A percentile compares a stretch with the other conserved stretches of the same genome.
phyloP scores from a whole-genome alignment of 2,329 filamentous ascomycete species.

The Paraphaeosphaeria sporulosa region DNA sequence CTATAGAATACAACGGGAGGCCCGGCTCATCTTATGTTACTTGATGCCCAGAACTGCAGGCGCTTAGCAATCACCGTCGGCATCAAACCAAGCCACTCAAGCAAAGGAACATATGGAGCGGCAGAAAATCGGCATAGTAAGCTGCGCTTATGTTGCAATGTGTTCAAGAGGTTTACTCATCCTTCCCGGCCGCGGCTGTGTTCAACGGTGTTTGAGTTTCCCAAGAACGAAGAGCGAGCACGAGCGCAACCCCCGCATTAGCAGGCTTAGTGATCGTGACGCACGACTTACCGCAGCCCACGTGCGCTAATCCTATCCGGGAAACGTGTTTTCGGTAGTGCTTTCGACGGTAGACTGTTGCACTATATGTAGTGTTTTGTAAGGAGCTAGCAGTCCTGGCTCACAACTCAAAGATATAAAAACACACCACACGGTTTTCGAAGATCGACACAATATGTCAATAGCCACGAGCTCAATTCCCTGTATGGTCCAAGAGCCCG shows the following conservation, averaged over 20 bases:
- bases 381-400: too few species aligned
- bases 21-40: background rate
- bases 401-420: too few species aligned
- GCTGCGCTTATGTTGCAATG: background rate
- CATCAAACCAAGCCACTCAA: background rate
- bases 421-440: too few species aligned
- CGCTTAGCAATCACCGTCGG: slow-evolving; percentile 8
- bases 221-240: background rate
- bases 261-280: slow-evolving; percentile 5
- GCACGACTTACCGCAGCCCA: background rate
- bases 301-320: background rate
- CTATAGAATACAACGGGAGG: background rate
- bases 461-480: too few species aligned
- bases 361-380: too few species aligned
- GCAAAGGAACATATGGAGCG: background rate
- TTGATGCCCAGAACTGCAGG: background rate
- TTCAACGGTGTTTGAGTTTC: background rate
- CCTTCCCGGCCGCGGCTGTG: slow-evolving; percentile 9
- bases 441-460: too few species aligned
- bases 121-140: slow-evolving; percentile 2
- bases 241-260: slow-evolving; percentile 4
- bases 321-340: background rate
- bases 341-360: background rate
- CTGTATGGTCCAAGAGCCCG: too few species aligned
- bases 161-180: slow-evolving; percentile 2